Conservation (phyloP, 2,329 filamentous ascomycete genomes). For the Aspergillus vadensis region DNA sequence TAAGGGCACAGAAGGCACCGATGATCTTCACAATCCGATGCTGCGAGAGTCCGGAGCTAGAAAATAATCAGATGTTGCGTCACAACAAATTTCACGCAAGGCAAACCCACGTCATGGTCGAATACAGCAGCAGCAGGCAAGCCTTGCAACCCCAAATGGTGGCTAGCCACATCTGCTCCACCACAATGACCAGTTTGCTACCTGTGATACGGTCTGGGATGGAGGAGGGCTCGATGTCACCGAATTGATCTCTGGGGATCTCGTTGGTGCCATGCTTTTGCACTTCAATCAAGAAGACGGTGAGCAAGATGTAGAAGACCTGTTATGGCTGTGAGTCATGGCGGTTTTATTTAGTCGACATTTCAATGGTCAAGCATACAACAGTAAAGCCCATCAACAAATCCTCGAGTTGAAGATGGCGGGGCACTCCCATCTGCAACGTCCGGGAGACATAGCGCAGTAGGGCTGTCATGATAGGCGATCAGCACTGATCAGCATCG, state of each 20-base stretch:
- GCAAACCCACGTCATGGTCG: constrained; percentile 51
- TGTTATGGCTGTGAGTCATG: constrained; percentile 8
- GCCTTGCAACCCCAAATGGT: constrained; percentile 57
- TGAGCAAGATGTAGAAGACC: constrained; percentile 45
- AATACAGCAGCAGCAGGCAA: constrained; percentile 56
- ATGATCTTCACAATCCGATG: constrained; percentile 47
- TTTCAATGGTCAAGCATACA: not conserved
- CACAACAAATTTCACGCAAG: no score
- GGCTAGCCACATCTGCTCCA: constrained; percentile 56
- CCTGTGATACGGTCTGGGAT: constrained; percentile 50
- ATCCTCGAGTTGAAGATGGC: constrained; percentile 16
- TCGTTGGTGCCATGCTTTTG: constrained; percentile 51
- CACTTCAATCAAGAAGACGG: constrained; percentile 48
- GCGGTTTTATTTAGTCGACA: not conserved
- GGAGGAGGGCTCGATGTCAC: constrained; percentile 49
- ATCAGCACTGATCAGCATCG: not conserved
- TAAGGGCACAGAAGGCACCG: constrained; percentile 46
- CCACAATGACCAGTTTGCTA: constrained; percentile 58
- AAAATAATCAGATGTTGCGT: not conserved
- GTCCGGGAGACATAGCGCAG: constrained; percentile 17
- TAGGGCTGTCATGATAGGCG: constrained; percentile 1
- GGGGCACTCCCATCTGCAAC: constrained; percentile 11
- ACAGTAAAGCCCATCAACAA: constrained; percentile 11
- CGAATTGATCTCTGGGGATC: constrained; percentile 40
- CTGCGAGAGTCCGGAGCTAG: constrained; percentile 30